Conservation (phyloP, 257 asterid genomes). For the Scutellaria barbata region DNA sequence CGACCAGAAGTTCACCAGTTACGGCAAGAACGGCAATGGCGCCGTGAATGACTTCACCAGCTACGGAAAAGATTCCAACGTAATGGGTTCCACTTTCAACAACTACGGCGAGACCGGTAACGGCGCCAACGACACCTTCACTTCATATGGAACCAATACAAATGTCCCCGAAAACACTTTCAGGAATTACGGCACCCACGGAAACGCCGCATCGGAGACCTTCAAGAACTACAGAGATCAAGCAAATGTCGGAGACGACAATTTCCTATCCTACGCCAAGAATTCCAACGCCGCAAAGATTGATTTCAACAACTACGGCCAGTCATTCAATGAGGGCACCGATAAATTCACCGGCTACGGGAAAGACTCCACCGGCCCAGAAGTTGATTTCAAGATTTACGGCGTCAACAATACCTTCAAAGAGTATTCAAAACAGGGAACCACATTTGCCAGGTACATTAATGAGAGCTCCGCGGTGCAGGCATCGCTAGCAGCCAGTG, state of each 20-base stretch:
- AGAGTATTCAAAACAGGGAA: constrained; percentile 55
- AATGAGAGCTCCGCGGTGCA: constrained; percentile 44
- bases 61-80: constrained; percentile 71
- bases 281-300: constrained; percentile 54
- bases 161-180: constrained; percentile 69
- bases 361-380: constrained; percentile 35
- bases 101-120: constrained; percentile 70
- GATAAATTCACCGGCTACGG: constrained; percentile 75
- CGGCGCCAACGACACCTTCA: constrained; percentile 59
- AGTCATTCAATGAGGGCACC: constrained; percentile 76
- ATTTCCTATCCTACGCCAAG: constrained; percentile 63
- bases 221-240: constrained; percentile 73
- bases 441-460: constrained; percentile 52
- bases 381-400: constrained; percentile 56
- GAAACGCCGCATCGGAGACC: constrained; percentile 60
- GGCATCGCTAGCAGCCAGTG: constrained; percentile 39
- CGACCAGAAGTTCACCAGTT: constrained; percentile 57
- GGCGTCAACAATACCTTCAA: constrained; percentile 74
- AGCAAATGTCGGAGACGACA: constrained; percentile 82
- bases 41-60: constrained; percentile 57
- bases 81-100: constrained; percentile 60
- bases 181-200: constrained; percentile 60
- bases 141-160: constrained; percentile 56
- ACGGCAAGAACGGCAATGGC: constrained; percentile 75
- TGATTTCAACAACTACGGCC: constrained; percentile 63